Evolutionary conservation across 148 eudicot species (phyloP).

Genomic region (Persicaria maculosa): DNA sequence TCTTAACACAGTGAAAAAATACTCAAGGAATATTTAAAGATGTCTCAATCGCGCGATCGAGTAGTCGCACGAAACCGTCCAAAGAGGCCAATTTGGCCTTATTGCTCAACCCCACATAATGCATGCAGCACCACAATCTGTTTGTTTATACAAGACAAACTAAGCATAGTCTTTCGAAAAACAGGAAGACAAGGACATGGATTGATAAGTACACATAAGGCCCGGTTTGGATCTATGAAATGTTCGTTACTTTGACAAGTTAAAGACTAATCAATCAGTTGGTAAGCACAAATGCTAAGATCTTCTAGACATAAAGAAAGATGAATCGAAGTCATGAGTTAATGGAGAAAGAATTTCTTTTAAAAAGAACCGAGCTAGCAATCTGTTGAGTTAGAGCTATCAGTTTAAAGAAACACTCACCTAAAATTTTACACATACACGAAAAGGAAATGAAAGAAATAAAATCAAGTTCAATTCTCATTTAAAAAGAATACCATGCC

Average conservation of each 20-base stretch:
- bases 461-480: background rate
- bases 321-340: too few species aligned
- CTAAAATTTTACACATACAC: background rate
- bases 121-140: background rate
- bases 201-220: background rate
- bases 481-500: background rate
- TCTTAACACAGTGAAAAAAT: background rate
- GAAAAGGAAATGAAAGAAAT: background rate
- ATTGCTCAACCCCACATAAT: background rate
- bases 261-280: too few species aligned
- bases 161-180: background rate
- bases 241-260: too few species aligned
- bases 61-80: slow-evolving; percentile 7
- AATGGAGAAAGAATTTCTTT: too few species aligned
- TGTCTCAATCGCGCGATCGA: slow-evolving; percentile 10
- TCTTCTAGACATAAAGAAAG: too few species aligned
- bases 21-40: background rate
- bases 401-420: background rate
- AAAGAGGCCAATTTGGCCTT: background rate
- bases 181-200: background rate
- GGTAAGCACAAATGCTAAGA: too few species aligned
- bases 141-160: background rate
- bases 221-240: slow-evolving; percentile 1
- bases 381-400: too few species aligned
- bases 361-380: too few species aligned